phyloP scores from a whole-genome alignment of 495 filamentous ascomycete species.

The Neurospora sp. region DNA sequence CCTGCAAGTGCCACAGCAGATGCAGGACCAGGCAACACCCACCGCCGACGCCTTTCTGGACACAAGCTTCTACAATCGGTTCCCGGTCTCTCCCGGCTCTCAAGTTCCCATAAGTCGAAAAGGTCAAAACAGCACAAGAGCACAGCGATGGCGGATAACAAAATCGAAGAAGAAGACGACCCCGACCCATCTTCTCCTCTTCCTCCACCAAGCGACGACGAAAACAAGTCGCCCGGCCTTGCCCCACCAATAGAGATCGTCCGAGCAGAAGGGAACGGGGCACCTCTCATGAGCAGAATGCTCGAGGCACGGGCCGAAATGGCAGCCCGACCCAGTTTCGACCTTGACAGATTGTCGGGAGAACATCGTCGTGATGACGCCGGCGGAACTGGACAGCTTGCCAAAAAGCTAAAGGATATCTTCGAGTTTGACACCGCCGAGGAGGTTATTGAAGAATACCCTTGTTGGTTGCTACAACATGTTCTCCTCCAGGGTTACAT shows the following conservation, averaged over 20 bases:
- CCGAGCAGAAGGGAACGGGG: conserved; percentile 29
- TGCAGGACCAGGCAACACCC: neutral
- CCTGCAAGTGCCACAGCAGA: neutral
- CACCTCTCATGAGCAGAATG: conserved; percentile 75
- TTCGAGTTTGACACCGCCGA: conserved; percentile 78
- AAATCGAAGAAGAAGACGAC: conserved; percentile 12
- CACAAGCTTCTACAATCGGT: conserved; percentile 45
- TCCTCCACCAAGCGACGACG: neutral
- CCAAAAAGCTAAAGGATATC: conserved; percentile 70
- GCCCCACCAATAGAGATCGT: conserved; percentile 22
- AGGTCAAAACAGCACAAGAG: conserved; percentile 22
- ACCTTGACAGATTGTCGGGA: conserved; percentile 31
- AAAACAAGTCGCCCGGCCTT: neutral
- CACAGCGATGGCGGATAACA: conserved; percentile 10
- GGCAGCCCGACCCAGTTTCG: conserved; percentile 42
- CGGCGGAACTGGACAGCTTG: conserved; percentile 41
- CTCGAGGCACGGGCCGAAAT: conserved; percentile 69
- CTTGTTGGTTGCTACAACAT: conserved; percentile 88
- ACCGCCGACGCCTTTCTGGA: neutral
- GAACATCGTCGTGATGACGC: conserved; percentile 19
- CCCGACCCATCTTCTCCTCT: neutral
- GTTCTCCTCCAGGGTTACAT: conserved; percentile 90
- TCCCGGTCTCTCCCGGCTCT: conserved; percentile 34
- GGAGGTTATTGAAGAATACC: conserved; percentile 85
- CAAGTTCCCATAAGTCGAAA: conserved; percentile 27